Evolutionary conservation across 257 asterid species (phyloP).

Genomic region (Solanum infundibuliforme): DNA sequence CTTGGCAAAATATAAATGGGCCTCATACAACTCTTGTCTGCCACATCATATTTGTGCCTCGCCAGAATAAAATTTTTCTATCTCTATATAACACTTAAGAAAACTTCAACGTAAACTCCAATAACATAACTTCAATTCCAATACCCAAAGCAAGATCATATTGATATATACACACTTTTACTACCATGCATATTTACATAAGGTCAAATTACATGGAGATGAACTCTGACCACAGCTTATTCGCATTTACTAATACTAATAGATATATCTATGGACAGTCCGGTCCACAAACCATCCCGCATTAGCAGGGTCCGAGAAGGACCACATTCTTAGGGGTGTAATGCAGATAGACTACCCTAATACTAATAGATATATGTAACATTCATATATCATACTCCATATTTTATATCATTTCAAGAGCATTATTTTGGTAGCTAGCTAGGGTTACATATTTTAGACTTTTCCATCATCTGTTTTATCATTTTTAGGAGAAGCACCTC

Average conservation of each 20-base stretch:
- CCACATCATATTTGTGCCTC: too few relatives aligned
- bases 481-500: background rate
- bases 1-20: too few relatives aligned
- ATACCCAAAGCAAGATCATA: background rate
- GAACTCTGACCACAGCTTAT: background rate
- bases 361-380: background rate
- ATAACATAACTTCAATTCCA: background rate
- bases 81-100: too few relatives aligned
- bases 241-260: background rate
- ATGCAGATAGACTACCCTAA: background rate
- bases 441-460: background rate
- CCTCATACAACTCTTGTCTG: too few relatives aligned
- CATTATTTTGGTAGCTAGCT: background rate
- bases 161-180: background rate
- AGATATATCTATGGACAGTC: background rate
- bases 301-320: background rate
- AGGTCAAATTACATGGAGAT: background rate
- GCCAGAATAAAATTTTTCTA: too few relatives aligned
- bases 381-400: background rate
- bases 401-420: background rate
- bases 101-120: background rate
- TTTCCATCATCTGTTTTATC: background rate
- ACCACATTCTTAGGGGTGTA: rapidly evolving
- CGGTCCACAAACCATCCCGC: background rate
- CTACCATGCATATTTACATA: background rate